Conservation (phyloP, 1,139 yeast species). For the Suhomyces yuchorum region DNA sequence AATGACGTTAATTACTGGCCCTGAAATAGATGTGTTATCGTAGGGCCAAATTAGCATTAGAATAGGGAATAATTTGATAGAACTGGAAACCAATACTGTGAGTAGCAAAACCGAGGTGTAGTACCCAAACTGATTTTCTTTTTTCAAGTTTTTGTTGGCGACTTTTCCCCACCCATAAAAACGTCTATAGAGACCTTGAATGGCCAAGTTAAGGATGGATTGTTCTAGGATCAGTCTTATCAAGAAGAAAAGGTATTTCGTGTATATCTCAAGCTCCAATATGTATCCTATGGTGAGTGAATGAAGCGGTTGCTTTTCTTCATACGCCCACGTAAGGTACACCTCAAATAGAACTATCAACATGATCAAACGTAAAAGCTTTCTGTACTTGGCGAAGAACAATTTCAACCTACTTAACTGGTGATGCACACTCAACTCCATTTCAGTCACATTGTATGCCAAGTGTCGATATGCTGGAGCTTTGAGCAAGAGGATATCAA, state of each 20-base stretch:
- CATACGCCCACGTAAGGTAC: constrained; percentile 88
- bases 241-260: constrained; percentile 71
- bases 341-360: constrained; percentile 83
- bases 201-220: constrained; percentile 49
- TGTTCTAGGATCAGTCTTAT: constrained; percentile 64
- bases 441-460: constrained; percentile 69
- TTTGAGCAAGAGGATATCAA: constrained; percentile 79
- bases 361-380: constrained; percentile 53
- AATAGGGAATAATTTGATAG: constrained; percentile 86
- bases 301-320: constrained; percentile 57
- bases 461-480: constrained; percentile 91
- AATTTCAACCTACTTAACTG: not conserved
- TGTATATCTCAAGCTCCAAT: constrained; percentile 45
- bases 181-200: constrained; percentile 45
- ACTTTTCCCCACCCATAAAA: constrained; percentile 35
- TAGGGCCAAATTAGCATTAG: constrained; percentile 96
- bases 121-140: constrained; percentile 26
- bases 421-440: constrained; percentile 22
- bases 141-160: constrained; percentile 23
- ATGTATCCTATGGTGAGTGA: constrained; percentile 34
- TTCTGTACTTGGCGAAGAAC: constrained; percentile 22
- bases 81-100: constrained; percentile 72
- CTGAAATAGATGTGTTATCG: constrained; percentile 67
- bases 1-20: constrained; percentile 56
- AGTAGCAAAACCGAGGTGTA: constrained; percentile 51